Base-by-base conservation (phyloP, 2,329 filamentous ascomycete genomes). In the Lomentospora prolificans region DNA sequence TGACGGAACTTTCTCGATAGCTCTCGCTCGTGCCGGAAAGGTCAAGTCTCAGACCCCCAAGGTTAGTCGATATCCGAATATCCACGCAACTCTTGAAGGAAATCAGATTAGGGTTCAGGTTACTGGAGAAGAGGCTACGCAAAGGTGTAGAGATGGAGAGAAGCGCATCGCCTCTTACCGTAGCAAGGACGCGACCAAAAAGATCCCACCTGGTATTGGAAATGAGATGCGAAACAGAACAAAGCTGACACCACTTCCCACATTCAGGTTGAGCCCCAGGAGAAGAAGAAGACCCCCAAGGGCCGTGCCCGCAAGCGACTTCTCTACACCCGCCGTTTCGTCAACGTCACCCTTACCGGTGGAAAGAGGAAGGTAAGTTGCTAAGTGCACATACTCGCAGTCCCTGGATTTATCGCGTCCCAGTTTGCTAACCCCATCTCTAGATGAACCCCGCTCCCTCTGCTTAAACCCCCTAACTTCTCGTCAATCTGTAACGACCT, bases 271-370 rank as follows among this genome's bases (percentile, higher is more conserved):
- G 89, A 94, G 78, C 77, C 81, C 58, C 87, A 91, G 78, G 91
- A 96, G 86, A 96, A 96, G 87, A 81, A 88, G 79, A 96, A 97
- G 88, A 82, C 79, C 67, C 90, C 92, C 73, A 96, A 96, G 86
- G 92, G 92, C 72, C 90, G 92, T 72, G 92, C 92, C 67, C 90
- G 94, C 80, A 97, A 97, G 90, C 85, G 92, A 71, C 85, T 95
- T 74, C 85, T 84, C 75, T 96, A 96, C 85, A 96, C 90, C 68
- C 88, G 92, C 75, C 90, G 92, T 70, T 97, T 97, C 81, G 91
- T 97, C 67, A 96, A 97, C 79, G 90, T 97, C 72, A 94, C 89
- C 70, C 83, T 96, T 78, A 95, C 91, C 64, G 91, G 90, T 76
- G 92, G 92, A 80, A 97, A 97, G 91, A 84, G 92, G 77, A 96